Percentiles rank a stretch among this genome's conserved stretches.
These are phyloP conservation scores for Phytophthora fragariaefolia DNA, from an alignment of 352 stramenopile species.

Conservation along the genomic window DNA sequence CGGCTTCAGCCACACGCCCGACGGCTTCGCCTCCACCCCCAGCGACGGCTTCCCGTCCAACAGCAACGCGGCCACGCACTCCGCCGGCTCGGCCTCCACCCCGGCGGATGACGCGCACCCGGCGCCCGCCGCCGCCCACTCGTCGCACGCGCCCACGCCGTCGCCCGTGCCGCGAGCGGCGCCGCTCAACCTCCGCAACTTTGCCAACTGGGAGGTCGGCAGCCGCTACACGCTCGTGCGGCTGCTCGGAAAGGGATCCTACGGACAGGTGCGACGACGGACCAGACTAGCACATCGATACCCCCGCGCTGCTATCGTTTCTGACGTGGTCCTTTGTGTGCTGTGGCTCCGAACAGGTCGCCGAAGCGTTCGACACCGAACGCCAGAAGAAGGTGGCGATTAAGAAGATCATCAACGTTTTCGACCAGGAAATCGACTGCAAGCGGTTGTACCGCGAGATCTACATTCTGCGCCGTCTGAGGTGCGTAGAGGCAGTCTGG, in stretches of 20 bases:
- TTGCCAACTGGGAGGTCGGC: constrained; percentile 86
- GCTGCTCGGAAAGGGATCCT: constrained; percentile 85
- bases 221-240: constrained; percentile 82
- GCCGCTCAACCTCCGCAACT: constrained; percentile 82
- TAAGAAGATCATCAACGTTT: constrained; percentile 92
- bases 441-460: constrained; percentile 89
- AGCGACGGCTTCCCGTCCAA: constrained; percentile 50
- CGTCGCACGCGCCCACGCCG: constrained; percentile 59
- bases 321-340: constrained; percentile 3
- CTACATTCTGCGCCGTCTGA: constrained; percentile 86
- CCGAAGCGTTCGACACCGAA: constrained; percentile 82
- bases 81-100: constrained; percentile 20
- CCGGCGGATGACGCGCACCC: constrained; percentile 41
- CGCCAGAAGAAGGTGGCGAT: constrained; percentile 87
- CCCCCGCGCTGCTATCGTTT: too few relatives aligned
- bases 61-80: constrained; percentile 22
- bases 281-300: too few relatives aligned
- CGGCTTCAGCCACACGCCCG: constrained; percentile 66
- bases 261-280: constrained; percentile 66
- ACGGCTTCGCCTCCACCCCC: constrained; percentile 71
- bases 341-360: constrained; percentile 41
- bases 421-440: constrained; percentile 89
- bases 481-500: constrained; percentile 35
- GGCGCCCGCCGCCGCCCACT: constrained; percentile 26
- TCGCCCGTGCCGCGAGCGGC: constrained; percentile 68